phyloP scores from a whole-genome alignment of 1,284 basidiomycete genomes.

The Phlebopus sp. region DNA sequence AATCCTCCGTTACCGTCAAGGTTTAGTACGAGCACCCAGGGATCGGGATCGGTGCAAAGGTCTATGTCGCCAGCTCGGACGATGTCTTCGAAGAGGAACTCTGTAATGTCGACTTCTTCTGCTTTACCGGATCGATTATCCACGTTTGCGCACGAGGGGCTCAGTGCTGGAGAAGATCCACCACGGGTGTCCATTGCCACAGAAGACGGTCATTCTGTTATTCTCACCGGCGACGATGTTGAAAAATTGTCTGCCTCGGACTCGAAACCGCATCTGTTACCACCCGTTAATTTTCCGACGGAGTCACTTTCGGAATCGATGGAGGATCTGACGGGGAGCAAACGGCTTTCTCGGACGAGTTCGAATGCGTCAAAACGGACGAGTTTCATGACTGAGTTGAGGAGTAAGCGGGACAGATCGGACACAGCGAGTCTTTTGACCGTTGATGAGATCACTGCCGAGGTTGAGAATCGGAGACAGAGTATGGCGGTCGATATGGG shows the following conservation, averaged over 20 bases:
- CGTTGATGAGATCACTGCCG: constrained; percentile 96
- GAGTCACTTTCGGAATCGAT: constrained; percentile 80
- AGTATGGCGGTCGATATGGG: constrained; percentile 46
- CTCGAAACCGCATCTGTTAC: constrained; percentile 60
- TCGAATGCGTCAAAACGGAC: constrained; percentile 65
- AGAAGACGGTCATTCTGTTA: constrained; percentile 59
- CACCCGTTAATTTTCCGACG: constrained; percentile 76
- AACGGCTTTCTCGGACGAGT: constrained; percentile 36
- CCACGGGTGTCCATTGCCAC: constrained; percentile 75
- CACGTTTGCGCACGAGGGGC: constrained; percentile 23
- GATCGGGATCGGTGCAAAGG: constrained; percentile 41
- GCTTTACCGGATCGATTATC: constrained; percentile 40
- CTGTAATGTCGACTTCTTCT: constrained; percentile 48
- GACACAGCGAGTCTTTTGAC: constrained; percentile 93
- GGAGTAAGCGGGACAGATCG: constrained; percentile 77
- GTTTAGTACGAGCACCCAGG: constrained; percentile 69
- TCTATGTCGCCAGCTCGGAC: constrained; percentile 45
- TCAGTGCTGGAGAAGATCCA: constrained; percentile 33
- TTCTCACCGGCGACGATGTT: constrained; percentile 49
- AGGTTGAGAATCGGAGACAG: constrained; percentile 83
- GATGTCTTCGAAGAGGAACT: constrained; percentile 49
- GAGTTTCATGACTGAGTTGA: constrained; percentile 76
- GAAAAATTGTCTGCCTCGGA: constrained; percentile 32
- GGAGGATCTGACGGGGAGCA: constrained; percentile 46
- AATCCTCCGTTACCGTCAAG: constrained; percentile 47